Evolutionary conservation across 2,329 filamentous ascomycete genomes (phyloP), one percentile per base, ranked within the genome.

Genomic region (Fusarium acutatum): DNA sequence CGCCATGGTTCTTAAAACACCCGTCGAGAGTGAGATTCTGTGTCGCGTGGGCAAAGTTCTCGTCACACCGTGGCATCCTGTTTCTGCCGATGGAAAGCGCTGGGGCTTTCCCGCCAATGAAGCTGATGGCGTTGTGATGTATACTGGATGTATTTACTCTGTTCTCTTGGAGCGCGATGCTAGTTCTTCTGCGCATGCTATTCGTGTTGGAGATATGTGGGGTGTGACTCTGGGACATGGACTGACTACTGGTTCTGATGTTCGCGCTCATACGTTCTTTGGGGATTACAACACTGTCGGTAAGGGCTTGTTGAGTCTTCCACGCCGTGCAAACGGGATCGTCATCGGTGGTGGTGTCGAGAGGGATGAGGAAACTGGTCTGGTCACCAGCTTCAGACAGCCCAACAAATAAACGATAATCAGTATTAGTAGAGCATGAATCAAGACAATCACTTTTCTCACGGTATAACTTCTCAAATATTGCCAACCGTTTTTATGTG

Each of bases 161-260:
- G 80, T 91, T 3, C 77, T 91, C 24, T 80, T 92, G 24, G 83
- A 89, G 79, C 81, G 81, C 5, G 84, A 87, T 67, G 53, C 52
- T 3, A 79, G 84, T 60, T 49, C 79, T 0, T 82, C 84, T 13
- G 85, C 86, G 0, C 89, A 91, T 73, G 86, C 88, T 1, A 80
- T 91, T 35, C 75, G 79, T 4, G 81, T 89, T 20, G 84, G 73
- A 2, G 80, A 80, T n/a, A 69, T 83, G 47, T 88, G 87, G 85
- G 89, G 86, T 20, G 88, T 90, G 3, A 88, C 89, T 1, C 80
- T 92, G 18, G 90, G 89, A 2, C 89, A 92, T 74, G 89, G 89
- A 0, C 49, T 90, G 26, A 77, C 80, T 6, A 62, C 67, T 3
- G 80, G 76, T 0, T 76, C 73, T 6, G 78, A 80, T 34, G 80